Base-by-base conservation (phyloP, 805 yeast genomes). In the Zygotorulaspora chibaensis region DNA sequence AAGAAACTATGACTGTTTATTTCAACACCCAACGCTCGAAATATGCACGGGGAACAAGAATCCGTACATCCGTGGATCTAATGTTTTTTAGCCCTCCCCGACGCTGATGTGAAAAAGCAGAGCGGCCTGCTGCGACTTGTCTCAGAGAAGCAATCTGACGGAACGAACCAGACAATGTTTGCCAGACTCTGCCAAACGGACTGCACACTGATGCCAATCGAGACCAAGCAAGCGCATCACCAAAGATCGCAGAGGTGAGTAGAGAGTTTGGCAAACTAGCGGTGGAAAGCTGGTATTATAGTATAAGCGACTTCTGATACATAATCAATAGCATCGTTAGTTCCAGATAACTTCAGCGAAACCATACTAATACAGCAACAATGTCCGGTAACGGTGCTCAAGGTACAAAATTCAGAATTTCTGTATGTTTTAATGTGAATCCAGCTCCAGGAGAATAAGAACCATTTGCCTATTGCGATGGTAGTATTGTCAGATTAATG, bases 341-440 rank as follows among this genome's bases (percentile, higher is more conserved):
- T 2, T 15, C 15, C 13, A 9, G 11, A 33, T 13, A 13, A 4
- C 18, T 8, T 33, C 37, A 43, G 45, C 46, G 37, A 48, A 43
- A 43, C 49, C 52, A 48, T 38, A 38, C 42, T 36, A 45, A 51
- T 47, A 62, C 58, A 62, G 62, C 62, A 66, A 76, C 69, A 74
- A 84, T 84, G 91, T 83, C 89, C 71, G 85, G 86, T 72, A 81
- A 86, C 74, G 95, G 95, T 82, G 93, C 96, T 80, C 87, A 95
- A 76, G 97, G 99, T 83, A 93, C 89, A 85, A 91, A 91, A 83
- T 93, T 85, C 88, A 89, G 97, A 80, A 88, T 91, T 87, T 89
- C 99, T 76, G 95, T 87, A 87, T 76, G 96, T 86, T 62, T 50
- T 17, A 15, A 42, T 20, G 25, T 20, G 25, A 20, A 17, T 2